Conservation (phyloP, 371 early-diverging fungal species). For the Synchytrium microbalum region DNA sequence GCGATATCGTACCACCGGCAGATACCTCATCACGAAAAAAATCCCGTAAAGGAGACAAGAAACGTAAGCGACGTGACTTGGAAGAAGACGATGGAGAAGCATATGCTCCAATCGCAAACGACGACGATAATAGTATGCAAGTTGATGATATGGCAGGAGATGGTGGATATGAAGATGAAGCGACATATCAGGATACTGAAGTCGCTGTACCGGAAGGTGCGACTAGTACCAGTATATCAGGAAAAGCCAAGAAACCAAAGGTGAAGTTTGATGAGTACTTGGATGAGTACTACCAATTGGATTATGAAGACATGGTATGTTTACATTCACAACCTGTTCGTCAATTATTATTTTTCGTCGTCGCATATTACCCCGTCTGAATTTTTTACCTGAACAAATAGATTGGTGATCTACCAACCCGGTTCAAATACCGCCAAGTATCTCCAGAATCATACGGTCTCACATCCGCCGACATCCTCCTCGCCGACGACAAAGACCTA, state of each 20-base stretch:
- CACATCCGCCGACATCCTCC: constrained; percentile 69
- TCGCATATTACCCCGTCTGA: background rate
- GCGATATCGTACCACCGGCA: constrained; percentile 26
- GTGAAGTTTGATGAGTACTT: constrained; percentile 52
- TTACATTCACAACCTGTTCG: background rate
- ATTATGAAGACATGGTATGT: constrained; percentile 82
- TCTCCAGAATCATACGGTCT: constrained; percentile 68
- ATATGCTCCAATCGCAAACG: constrained; percentile 16
- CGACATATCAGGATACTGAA: constrained; percentile 29
- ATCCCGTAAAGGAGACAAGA: constrained; percentile 11
- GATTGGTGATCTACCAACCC: constrained; percentile 72
- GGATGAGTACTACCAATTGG: constrained; percentile 86
- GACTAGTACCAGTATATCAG: background rate
- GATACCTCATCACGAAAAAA: background rate
- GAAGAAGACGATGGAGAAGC: constrained; percentile 25
- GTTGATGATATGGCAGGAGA: constrained; percentile 79
- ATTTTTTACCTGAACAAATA: constrained; percentile 12
- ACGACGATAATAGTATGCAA: constrained; percentile 74
- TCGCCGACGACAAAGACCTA: constrained; percentile 83
- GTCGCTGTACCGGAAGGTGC: constrained; percentile 26
- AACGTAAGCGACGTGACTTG: constrained; percentile 4
- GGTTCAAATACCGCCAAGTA: constrained; percentile 85
- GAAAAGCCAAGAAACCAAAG: constrained; percentile 22
- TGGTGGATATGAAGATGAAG: constrained; percentile 34
- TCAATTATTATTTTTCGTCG: background rate